phyloP scores from a whole-genome alignment of 2,329 filamentous ascomycete species.

The Lasiodiplodia gonubiensis region DNA sequence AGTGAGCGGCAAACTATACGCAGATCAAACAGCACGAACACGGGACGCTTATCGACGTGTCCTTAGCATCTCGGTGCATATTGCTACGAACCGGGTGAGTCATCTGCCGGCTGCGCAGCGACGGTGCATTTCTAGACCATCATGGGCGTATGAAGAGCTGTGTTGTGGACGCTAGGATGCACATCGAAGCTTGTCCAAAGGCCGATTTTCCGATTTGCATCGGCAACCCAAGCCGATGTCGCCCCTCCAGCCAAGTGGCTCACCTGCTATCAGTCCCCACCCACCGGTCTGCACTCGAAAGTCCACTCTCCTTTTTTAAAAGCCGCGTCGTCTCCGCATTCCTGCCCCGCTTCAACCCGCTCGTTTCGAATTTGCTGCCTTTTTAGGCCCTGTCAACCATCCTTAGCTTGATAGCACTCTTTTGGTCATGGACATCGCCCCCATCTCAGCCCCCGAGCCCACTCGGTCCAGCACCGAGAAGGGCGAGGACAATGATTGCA shows the following conservation, averaged over 20 bases:
- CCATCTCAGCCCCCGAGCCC: not conserved
- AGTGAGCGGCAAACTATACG: not conserved
- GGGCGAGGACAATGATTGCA: not conserved
- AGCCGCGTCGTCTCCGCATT: not conserved
- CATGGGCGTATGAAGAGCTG: not conserved
- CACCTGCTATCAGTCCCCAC: conserved; percentile 14
- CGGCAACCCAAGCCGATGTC: conserved; percentile 14
- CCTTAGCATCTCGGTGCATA: conserved; percentile 4
- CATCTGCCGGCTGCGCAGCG: not conserved
- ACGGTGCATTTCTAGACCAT: not conserved
- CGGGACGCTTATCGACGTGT: not conserved
- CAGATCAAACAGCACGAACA: not conserved
- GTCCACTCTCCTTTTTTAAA: not conserved
- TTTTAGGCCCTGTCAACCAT: not conserved
- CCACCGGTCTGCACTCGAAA: not conserved
- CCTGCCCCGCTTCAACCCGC: not conserved
- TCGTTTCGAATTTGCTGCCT: not conserved
- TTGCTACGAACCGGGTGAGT: not conserved
- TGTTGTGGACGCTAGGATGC: not conserved
- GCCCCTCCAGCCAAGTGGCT: not conserved
- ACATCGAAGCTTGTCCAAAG: not conserved
- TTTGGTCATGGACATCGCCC: conserved; percentile 7
- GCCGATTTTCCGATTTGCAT: conserved; percentile 8
- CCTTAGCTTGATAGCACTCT: not conserved
- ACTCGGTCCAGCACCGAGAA: not conserved